These are phyloP conservation scores for Debaryomyces hansenii DNA, from an alignment of 805 yeast species.

Conservation along the genomic window DNA sequence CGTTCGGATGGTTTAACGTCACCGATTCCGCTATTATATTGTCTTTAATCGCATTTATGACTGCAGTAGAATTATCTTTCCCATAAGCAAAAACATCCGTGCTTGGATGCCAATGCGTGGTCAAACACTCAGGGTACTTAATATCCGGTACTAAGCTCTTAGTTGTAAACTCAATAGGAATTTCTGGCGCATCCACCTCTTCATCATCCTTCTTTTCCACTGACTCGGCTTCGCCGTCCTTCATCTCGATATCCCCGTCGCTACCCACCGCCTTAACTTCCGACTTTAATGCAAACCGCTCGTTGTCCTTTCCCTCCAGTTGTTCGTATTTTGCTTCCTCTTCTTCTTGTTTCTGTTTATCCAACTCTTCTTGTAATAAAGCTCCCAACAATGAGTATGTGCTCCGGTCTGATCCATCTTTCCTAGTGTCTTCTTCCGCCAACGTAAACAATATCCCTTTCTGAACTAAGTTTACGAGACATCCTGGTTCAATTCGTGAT, in stretches of 20 bases:
- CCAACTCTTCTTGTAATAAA: slow-evolving; percentile 42
- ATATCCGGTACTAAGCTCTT: slow-evolving; percentile 37
- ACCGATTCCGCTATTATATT: slow-evolving; percentile 29
- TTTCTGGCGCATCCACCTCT: not conserved
- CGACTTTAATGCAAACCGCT: slow-evolving; percentile 10
- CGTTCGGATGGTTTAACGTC: slow-evolving; percentile 29
- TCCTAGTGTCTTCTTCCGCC: slow-evolving; percentile 54
- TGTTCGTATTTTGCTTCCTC: slow-evolving; percentile 1
- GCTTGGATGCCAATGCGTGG: slow-evolving; percentile 59
- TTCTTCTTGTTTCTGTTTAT: slow-evolving; percentile 9
- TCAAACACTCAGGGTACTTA: slow-evolving; percentile 43
- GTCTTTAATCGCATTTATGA: slow-evolving; percentile 37
- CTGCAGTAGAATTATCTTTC: slow-evolving; percentile 46
- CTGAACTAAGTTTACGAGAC: slow-evolving; percentile 78
- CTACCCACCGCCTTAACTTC: slow-evolving; percentile 6
- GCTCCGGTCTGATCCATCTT: slow-evolving; percentile 12
- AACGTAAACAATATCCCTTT: slow-evolving; percentile 81
- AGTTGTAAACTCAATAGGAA: slow-evolving; percentile 21
- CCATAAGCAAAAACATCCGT: slow-evolving; percentile 56
- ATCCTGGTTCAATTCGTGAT: slow-evolving; percentile 67
- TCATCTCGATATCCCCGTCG: slow-evolving; percentile 7
- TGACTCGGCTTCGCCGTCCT: slow-evolving; percentile 1
- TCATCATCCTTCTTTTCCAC: not conserved
- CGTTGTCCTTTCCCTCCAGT: not conserved
- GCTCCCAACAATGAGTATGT: slow-evolving; percentile 56